Evolutionary conservation across 1,284 basidiomycete species (phyloP).

Genomic region (Leccinum griseonigrum): DNA sequence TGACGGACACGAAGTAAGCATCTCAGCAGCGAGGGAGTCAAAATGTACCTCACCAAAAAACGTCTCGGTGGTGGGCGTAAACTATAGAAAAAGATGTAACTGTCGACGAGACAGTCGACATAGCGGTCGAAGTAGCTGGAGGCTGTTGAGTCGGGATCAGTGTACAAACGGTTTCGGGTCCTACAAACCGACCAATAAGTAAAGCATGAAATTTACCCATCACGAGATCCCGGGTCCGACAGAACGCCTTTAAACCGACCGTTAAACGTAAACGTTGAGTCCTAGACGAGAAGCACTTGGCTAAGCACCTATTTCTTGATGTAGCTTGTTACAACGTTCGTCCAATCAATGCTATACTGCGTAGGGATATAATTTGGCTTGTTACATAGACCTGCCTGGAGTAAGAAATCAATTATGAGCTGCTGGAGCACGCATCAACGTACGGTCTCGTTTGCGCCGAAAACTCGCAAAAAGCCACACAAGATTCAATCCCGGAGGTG

Average conservation of each 20-base stretch:
- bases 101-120: conserved; percentile 80
- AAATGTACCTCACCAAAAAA: conserved; percentile 68
- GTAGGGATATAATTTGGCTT: conserved; percentile 75
- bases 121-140: conserved; percentile 73
- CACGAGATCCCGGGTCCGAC: conserved; percentile 63
- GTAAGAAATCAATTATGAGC: neutral
- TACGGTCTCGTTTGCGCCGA: conserved; percentile 94
- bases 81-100: conserved; percentile 80
- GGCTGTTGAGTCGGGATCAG: conserved; percentile 40
- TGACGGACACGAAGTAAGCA: conserved; percentile 69
- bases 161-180: neutral
- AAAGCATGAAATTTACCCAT: conserved; percentile 80
- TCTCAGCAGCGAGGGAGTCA: conserved; percentile 52
- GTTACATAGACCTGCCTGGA: conserved; percentile 67
- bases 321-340: conserved; percentile 82
- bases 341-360: conserved; percentile 90
- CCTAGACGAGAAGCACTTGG: conserved; percentile 77
- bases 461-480: conserved; percentile 72
- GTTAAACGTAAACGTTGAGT: conserved; percentile 62
- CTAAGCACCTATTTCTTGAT: conserved; percentile 86
- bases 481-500: no score
- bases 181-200: conserved; percentile 61
- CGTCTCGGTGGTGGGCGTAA: conserved; percentile 64
- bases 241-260: conserved; percentile 74
- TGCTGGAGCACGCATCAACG: neutral